Base-by-base conservation (phyloP, 371 early-diverging fungal genomes). In the Saksenaea oblongispora region DNA sequence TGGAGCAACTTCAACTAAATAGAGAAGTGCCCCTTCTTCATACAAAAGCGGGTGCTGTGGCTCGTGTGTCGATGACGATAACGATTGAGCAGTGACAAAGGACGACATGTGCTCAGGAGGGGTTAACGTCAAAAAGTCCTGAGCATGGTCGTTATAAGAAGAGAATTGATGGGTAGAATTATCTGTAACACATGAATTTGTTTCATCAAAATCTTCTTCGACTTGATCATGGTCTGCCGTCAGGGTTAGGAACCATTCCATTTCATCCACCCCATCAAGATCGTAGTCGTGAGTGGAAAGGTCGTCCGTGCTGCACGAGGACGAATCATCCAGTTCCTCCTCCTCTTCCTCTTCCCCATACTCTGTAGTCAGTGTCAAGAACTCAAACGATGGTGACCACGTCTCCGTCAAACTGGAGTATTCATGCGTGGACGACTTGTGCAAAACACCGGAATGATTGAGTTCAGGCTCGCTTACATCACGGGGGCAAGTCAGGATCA, bases 61-160 rank as follows among this genome's bases (percentile, higher is more conserved):
- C 51, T 47, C 51, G 51, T 47, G 51, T 47, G 51, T 47, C 51
- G 51, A 47, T 47, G 51, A 47, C 24, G 51, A 47, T 47, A 22
- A 47, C 24, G 51, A 47, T n/a, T 18, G 51, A 22, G 51, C n/a
- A 47, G 51, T 1, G n/a, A 47, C 51, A 47, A 22, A 47, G 51
- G 51, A 47, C 18, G 51, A 22, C 51, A 47, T 47, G 51, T 47
- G 17, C 18, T 47, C 51, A 11, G 51, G 51, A 47, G 51, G 51
- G 51, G 51, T 47, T 22, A 47, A 47, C 22, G 51, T 47, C 51
- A 47, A 47, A 22, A 47, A 47, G 22, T 22, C n/a, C 5, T 9
- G 22, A 11, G 9, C 18, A 2, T 22, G 10, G n/a, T 47, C 18
- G 22, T 47, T 9, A 10, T 18, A 4, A 22, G 51, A 47, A 18